Evolutionary conservation across 1,284 basidiomycete species (phyloP), one percentile per base, ranked within the genome.

Genomic region (Pseudozyma sp.): DNA sequence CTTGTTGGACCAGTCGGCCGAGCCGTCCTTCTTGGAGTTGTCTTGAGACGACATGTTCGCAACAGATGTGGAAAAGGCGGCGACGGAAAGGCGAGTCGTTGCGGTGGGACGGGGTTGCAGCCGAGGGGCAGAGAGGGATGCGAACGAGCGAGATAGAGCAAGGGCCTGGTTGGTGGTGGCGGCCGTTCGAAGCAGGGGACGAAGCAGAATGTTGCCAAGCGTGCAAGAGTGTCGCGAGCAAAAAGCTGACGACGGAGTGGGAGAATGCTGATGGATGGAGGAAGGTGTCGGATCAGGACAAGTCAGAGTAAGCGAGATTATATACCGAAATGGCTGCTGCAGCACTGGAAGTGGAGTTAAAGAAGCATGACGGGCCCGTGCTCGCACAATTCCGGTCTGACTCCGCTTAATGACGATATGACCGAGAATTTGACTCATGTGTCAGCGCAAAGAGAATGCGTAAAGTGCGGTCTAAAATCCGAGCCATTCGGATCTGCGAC

Each of bases 1-100:
- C 1, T 87, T 85, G 50, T 85, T 85, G 64, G 88, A 58, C 75
- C 75, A 80, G 34, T 72, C 64, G 46, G 71, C 62, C 1, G 54
- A 75, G 37, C 77, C 77, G 52, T 79, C 77, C 58, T 75, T 79
- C 35, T 67, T 55, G 10, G 68, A 65, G 39, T 66, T 57, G 57
- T 73, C 70, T 7, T 49, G 39, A 1, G 35, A 30, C 11, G 54
- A 56, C 47, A 65, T 55, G 8, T 6, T 37, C 37, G 49, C 19
- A 19, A 24, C 29, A 7, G 9, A 19, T 29, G 31, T 31, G 3
- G 52, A 29, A 7, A 1, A 30, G 7, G 30, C 31, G 46, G 19
- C 17, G 44, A n/a, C 42, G 8, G 33, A n/a, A 46, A 14, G 50
- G 6, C 37, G 49, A 5, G 7, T 37, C 1, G 48, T 13, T 16